Evolutionary conservation across 2,329 filamentous ascomycete species (phyloP).

Genomic region (Karstenula rhodostoma): DNA sequence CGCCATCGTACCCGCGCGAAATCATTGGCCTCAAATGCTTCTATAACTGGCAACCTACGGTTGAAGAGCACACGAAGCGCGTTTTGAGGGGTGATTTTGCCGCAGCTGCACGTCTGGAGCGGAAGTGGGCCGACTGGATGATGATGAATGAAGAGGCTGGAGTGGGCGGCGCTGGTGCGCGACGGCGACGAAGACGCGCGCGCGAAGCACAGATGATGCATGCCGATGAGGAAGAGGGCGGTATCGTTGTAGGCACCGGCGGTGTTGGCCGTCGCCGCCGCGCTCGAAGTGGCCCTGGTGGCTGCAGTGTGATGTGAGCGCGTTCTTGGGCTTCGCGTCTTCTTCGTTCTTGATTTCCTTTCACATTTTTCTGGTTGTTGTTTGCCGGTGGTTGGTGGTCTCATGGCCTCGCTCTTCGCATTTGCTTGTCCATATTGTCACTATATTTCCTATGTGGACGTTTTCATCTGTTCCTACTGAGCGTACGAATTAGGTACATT

Average conservation of each 20-base stretch:
- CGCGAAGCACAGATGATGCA: constrained; percentile 83
- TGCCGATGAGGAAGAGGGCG: constrained; percentile 80
- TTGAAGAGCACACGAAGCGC: constrained; percentile 90
- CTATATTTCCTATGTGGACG: neutral
- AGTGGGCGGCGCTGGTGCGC: constrained; percentile 66
- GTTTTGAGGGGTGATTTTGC: constrained; percentile 79
- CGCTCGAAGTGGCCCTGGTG: constrained; percentile 57
- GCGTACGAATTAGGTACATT: neutral
- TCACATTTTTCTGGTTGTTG: neutral
- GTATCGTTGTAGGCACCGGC: constrained; percentile 43
- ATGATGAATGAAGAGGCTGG: constrained; percentile 87
- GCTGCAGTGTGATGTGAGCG: constrained; percentile 58
- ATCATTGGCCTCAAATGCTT: constrained; percentile 91
- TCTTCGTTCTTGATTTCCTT: neutral
- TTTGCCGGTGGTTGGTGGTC: neutral
- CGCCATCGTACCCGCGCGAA: constrained; percentile 72
- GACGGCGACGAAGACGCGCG: constrained; percentile 77
- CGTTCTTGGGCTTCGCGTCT: neutral
- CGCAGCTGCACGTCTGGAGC: constrained; percentile 79
- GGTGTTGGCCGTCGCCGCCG: constrained; percentile 55
- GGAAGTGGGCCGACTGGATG: constrained; percentile 95
- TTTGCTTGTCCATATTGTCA: neutral
- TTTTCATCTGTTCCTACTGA: neutral
- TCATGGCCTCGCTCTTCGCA: neutral
- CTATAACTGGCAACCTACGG: constrained; percentile 93